phyloP scores from a whole-genome alignment of 352 stramenopile genomes.

The Pelagophyceae sp. region DNA sequence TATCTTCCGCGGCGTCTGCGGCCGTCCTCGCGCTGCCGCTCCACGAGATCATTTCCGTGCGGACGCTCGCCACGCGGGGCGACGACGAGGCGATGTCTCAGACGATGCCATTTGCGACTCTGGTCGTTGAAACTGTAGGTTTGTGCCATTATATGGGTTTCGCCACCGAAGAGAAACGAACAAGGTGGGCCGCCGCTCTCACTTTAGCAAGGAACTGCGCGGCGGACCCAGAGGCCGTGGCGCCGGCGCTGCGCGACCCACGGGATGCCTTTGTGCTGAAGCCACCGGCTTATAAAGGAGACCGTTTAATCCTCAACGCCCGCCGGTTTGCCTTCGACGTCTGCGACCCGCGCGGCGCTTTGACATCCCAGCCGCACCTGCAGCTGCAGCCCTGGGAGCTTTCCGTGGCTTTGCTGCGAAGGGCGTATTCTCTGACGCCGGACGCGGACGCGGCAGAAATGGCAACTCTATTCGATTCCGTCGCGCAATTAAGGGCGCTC shows the following conservation, averaged over 20 bases:
- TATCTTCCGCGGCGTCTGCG: neutral
- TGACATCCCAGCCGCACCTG: neutral
- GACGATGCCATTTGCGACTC: neutral
- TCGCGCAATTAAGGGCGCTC: constrained; percentile 46
- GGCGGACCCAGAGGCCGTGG: neutral
- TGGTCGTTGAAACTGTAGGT: constrained; percentile 7
- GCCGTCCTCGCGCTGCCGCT: neutral
- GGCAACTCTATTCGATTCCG: constrained; percentile 52
- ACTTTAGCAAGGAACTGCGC: neutral
- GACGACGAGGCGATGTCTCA: neutral
- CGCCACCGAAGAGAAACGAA: neutral
- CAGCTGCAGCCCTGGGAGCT: constrained; percentile 13
- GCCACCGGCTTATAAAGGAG: constrained; percentile 26
- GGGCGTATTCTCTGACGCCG: constrained; percentile 3
- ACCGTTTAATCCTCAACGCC: constrained; percentile 54
- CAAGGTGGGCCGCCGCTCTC: neutral
- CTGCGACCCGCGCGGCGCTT: neutral
- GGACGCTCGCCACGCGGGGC: neutral
- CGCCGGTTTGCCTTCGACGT: constrained; percentile 55
- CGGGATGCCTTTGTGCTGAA: constrained; percentile 40
- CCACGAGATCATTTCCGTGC: neutral
- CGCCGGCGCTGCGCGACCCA: constrained; percentile 22
- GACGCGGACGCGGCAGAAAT: constrained; percentile 22
- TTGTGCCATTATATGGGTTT: constrained; percentile 17
- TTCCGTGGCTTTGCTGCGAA: neutral